Percentiles rank a stretch among this genome's conserved stretches.
These are phyloP conservation scores for Ogataea ramenticola DNA, from an alignment of 805 yeast species.

Conservation along the genomic window DNA sequence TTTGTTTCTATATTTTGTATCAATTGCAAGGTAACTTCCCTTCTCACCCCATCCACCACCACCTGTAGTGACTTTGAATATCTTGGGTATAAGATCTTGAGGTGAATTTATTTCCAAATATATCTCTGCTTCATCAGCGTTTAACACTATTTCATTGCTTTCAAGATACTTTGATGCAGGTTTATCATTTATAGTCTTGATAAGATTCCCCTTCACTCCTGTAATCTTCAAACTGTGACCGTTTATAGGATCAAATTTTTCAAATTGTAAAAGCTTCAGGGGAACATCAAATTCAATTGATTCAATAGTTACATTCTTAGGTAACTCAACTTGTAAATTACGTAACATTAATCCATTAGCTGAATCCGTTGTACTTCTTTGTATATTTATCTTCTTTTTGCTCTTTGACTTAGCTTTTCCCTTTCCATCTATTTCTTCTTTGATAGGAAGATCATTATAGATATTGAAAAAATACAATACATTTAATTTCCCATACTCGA, in stretches of 20 bases:
- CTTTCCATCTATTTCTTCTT: neutral
- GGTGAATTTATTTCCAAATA: slow-evolving; percentile 21
- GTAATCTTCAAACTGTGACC: slow-evolving; percentile 35
- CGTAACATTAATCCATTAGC: too few species aligned
- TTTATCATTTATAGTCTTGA: slow-evolving; percentile 44
- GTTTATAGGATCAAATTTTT: neutral
- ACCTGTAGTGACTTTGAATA: slow-evolving; percentile 6
- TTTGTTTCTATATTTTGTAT: neutral
- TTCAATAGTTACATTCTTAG: too few species aligned
- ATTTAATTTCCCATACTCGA: neutral
- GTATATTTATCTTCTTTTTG: too few species aligned
- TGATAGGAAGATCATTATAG: neutral
- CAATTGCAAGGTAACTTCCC: slow-evolving; percentile 1
- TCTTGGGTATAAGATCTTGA: slow-evolving; percentile 13
- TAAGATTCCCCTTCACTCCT: slow-evolving; percentile 46
- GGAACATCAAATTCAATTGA: too few species aligned
- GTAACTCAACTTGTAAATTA: too few species aligned
- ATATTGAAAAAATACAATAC: neutral
- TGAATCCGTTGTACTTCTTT: too few species aligned
- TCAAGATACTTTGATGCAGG: slow-evolving; percentile 56
- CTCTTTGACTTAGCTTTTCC: too few species aligned
- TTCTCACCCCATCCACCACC: slow-evolving; percentile 7
- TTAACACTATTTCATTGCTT: slow-evolving; percentile 32
- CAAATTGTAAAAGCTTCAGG: neutral
- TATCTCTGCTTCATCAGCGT: slow-evolving; percentile 20